Base-by-base conservation (phyloP, 805 yeast genomes). In the Ogataea chonburiensis region DNA sequence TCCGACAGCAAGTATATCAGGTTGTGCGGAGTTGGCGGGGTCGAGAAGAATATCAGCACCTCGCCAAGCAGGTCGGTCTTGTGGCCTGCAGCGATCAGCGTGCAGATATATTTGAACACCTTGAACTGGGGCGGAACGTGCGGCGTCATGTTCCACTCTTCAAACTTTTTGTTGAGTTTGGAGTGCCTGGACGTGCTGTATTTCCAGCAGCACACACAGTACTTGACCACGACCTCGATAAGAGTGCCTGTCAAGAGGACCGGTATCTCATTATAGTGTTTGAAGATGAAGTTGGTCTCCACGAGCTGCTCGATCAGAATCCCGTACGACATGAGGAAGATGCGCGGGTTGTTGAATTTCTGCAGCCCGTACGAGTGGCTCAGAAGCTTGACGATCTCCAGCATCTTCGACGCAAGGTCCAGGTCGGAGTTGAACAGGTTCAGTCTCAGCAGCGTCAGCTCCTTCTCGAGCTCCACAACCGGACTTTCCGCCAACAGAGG, bases 171-270 rank as follows among this genome's bases (percentile, higher is more conserved):
- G 5, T 40, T 40, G 7, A 62, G 35, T 7, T 41, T 40, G 1
- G 47, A 21, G 16, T 56, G 51, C 7, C 53, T 37, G 5, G 37
- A 34, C 7, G 30, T 40, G 12, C 42, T 37, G 38, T 55, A 68
- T 15, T 51, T 50, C 75, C 74, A 73, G 40, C 71, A 73, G 7
- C 63, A 55, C 54, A 70, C 67, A 37, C 73, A 68, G 43, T 70
- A 73, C 31, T 60, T 63, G 12, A 73, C 47, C 3, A 72, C 41
- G 50, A 67, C 50, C 20, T 73, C 78, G 9, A 70, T 29, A 14
- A 72, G 31, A 1, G 63, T 45, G 28, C 59, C 51, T 11, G 63
- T 37, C 25, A 54, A 10, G n/a, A 46, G 53, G 5, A 56, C 35
- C 15, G 56, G 48, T 0, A 49, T 13, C 7, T 48, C 47, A 7